These are phyloP conservation scores for Mycena belliarum DNA, from an alignment of 768 basidiomycete genomes.

Conservation along the genomic window DNA sequence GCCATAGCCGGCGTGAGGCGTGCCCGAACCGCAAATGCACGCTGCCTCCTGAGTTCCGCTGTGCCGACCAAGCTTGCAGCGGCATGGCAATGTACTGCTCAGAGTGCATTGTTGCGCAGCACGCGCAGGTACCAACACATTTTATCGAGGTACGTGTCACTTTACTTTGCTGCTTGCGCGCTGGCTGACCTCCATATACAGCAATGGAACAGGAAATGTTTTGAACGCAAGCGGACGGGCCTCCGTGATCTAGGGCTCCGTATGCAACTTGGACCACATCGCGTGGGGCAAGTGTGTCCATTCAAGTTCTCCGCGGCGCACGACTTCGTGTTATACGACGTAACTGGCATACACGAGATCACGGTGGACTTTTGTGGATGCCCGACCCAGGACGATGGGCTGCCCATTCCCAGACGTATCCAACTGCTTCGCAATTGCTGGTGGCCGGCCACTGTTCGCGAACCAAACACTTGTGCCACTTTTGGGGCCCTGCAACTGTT, in stretches of 20 bases:
- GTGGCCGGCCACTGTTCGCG: conserved; percentile 12
- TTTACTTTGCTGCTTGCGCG: too few species aligned
- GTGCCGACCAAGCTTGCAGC: not conserved
- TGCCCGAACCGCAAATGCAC: not conserved
- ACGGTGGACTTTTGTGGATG: conserved; percentile 17
- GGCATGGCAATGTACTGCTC: not conserved
- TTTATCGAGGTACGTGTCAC: not conserved
- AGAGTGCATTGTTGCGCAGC: not conserved
- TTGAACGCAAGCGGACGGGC: not conserved
- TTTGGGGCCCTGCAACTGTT: conserved; percentile 13
- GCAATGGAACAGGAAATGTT: conserved; percentile 1
- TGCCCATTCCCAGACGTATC: not conserved
- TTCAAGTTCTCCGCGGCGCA: not conserved
- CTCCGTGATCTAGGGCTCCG: conserved; percentile 8
- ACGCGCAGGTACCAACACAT: not conserved
- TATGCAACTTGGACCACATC: not conserved
- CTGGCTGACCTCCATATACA: not conserved
- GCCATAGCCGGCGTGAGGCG: too few species aligned
- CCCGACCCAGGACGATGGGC: not conserved
- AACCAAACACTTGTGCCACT: conserved; percentile 14
- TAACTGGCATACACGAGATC: conserved; percentile 13
- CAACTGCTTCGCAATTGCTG: conserved; percentile 17
- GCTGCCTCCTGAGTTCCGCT: not conserved
- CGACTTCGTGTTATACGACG: conserved; percentile 12
- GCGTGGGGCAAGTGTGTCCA: not conserved